Base-by-base conservation (phyloP, 805 yeast genomes). In the Wickerhamiella siamensis region DNA sequence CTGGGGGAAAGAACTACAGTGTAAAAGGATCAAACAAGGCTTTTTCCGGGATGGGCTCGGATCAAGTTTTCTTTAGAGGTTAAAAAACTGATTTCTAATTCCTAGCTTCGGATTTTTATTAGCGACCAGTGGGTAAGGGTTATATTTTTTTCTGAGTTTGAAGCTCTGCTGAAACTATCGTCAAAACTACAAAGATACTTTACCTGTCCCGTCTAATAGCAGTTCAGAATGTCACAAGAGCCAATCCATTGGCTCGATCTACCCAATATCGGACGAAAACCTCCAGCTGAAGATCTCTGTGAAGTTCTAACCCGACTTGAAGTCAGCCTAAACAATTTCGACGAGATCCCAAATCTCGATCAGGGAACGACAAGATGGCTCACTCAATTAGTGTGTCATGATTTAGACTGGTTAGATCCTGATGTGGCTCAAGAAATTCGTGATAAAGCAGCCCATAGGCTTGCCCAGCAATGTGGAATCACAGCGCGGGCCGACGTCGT, bases 381-480 rank as follows among this genome's bases (percentile, higher is more conserved):
- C 12, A 50, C 63, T 1, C 33, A 46, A 10, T 27, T 64, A 5
- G 50, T 59, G 6, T 48, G 54, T 5, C 43, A 51, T 10, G 55
- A 59, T 1, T 51, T 82, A 38, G 46, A 51, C 1, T 72, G 81
- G 76, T 50, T 72, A 1, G 62, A 57, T 2, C 57, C 51, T 1
- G 64, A 58, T 0, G n/a, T 2, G 2, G 53, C 44, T 29, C 62
- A 59, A 16, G 40, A 53, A 3, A 64, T 87, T 10, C 59, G 74
- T 47, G 67, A 72, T 24, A 58, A 67, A 40, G 76, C 91, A 0
- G 71, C 93, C 15, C 51, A 66, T 18, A 58, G 94, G 34, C 67
- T 88, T 20, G 72, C 94, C 0, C 91, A 83, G 48, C 75, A 76
- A 45, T 80, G 93, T 51, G 95, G 96, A 2, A 64, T 94, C 36